Evolutionary conservation across 345 rosid genomes (phyloP).

Genomic region (Turnera subulata): DNA sequence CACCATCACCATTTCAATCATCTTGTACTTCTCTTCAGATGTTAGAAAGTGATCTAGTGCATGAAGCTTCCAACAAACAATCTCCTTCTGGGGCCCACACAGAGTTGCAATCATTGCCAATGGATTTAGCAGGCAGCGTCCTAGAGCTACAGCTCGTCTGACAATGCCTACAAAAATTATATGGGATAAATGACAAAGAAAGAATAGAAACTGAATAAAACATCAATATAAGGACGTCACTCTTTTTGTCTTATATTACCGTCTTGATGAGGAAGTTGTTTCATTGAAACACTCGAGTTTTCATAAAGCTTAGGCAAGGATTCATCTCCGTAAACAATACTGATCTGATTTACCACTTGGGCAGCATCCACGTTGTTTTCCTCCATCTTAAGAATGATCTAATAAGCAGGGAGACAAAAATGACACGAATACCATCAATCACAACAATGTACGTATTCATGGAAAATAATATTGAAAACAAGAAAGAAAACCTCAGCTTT

Average conservation of each 20-base stretch:
- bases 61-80: constrained; percentile 90
- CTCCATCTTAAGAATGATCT: constrained; percentile 96
- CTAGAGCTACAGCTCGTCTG: constrained; percentile 89
- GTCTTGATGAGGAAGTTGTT: constrained; percentile 78
- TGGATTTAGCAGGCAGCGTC: constrained; percentile 95
- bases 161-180: constrained; percentile 56
- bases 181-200: no score
- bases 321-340: constrained; percentile 89
- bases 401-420: constrained; percentile 27
- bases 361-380: constrained; percentile 97
- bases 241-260: no score
- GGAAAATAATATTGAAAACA: no score
- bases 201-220: no score
- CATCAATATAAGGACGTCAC: no score
- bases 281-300: constrained; percentile 85
- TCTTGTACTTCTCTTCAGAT: constrained; percentile 78
- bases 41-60: constrained; percentile 72
- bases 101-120: constrained; percentile 85
- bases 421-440: constrained; percentile 1
- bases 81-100: constrained; percentile 93
- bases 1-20: no score
- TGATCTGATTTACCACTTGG: constrained; percentile 89
- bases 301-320: constrained; percentile 88
- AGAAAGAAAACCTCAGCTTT: no score
- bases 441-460: no score